These are phyloP conservation scores for Rhodomyrtus psidioides DNA, from an alignment of 441 rosid species.

Conservation along the genomic window DNA sequence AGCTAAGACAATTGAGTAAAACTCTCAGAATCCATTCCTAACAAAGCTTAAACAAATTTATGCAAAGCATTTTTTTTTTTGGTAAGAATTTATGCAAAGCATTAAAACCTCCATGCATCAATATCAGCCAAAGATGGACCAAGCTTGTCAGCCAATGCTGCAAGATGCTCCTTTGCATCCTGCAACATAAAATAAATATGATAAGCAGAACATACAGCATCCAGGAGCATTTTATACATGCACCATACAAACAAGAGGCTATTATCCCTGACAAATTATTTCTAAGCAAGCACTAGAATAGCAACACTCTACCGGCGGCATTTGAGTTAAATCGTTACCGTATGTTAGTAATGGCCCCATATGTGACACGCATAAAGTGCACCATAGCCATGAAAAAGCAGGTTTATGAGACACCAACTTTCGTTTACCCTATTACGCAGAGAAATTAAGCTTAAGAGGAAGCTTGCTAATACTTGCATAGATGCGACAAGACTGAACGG, in stretches of 20 bases:
- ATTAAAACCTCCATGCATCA: slow-evolving; percentile 43
- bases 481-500: not conserved
- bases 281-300: not conserved
- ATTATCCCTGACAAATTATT: not conserved
- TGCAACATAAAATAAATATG: slow-evolving; percentile 21
- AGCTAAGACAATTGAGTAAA: not conserved
- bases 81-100: too few species aligned
- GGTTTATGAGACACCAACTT: not conserved
- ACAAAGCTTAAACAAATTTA: not conserved
- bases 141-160: slow-evolving; percentile 89
- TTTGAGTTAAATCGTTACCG: not conserved
- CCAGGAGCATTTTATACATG: not conserved
- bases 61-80: too few species aligned
- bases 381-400: not conserved
- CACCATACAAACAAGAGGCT: not conserved
- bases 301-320: not conserved
- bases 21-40: not conserved
- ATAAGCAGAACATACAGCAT: not conserved
- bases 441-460: not conserved
- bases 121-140: slow-evolving; percentile 86
- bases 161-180: slow-evolving; percentile 98
- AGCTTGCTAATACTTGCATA: not conserved
- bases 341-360: not conserved
- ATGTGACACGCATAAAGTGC: not conserved
- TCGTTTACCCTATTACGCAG: not conserved